Evolutionary conservation across 2,329 filamentous ascomycete genomes (phyloP), one percentile per base, ranked within the genome.

Genomic region (Phialophora expanda): DNA sequence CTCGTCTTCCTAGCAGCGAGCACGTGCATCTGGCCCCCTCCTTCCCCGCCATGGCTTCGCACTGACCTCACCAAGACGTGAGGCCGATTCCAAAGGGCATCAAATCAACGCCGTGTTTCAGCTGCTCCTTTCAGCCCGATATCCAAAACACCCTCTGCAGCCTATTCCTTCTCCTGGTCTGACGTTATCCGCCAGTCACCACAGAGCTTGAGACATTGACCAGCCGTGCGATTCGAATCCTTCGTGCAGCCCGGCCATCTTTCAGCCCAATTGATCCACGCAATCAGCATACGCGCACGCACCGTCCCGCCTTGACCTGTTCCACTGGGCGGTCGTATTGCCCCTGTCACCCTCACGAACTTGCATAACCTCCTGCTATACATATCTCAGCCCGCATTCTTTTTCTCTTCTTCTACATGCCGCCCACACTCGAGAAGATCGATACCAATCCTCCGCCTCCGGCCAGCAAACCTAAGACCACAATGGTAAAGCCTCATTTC

Each of bases 391-490:
- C 64, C 64, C 53, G 7, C 46, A 26, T 54, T 34, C 38, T 24
- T 38, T 60, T 60, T 54, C 34, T 41, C 50, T 58, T 41, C 46
- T 63, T 38, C 58, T 26, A 50, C 28, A 68, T 68, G 66, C 62
- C 66, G 41, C 62, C 66, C 20, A 64, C 56, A 32, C 57, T 64
- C 48, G 54, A 68, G 20, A 66, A 66, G 56, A 68, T 68, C 59
- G 59, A 68, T 62, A 68, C 66, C 38, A 61, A 48, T 17, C 34
- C 65, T 59, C 58, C 59, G 26, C 64, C 44, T 20, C 41, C 34
- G 24, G 44, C 30, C 20, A 26, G 20, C 54, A 64, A 26, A 64
- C 20, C 54, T 7, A 64, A 57, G 51, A 51, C 61, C 41, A 41
- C 67, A 32, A 67, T 70, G 68, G 68, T 70, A 65, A 61, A 55